These are phyloP conservation scores for Berberis thunbergii DNA, from an alignment of 164 flowering plant species.

Conservation along the genomic window DNA sequence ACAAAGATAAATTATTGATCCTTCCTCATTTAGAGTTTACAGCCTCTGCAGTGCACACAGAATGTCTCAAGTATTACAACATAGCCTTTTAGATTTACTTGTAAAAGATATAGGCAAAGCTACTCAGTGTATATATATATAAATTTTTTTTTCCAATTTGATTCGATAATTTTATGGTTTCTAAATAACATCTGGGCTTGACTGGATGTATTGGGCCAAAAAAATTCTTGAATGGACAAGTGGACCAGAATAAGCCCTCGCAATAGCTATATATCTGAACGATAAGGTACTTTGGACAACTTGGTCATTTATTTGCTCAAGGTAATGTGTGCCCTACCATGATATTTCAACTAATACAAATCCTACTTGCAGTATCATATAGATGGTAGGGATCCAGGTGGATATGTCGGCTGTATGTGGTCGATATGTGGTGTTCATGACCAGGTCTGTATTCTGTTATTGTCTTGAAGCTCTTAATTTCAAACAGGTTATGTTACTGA, in stretches of 20 bases:
- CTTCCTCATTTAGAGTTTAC: too few species aligned
- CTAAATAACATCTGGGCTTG: not conserved
- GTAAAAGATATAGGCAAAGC: too few species aligned
- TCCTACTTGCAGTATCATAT: constrained; percentile 65
- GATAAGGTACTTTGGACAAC: constrained; percentile 51
- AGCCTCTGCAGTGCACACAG: too few species aligned
- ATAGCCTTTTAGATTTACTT: too few species aligned
- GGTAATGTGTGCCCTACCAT: not conserved
- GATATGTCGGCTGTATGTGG: constrained; percentile 99
- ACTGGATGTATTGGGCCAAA: constrained; percentile 99
- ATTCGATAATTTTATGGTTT: not conserved
- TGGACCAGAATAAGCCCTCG: constrained; percentile 90
- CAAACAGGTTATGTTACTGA: too few species aligned
- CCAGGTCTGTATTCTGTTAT: constrained; percentile 42
- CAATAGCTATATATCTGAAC: constrained; percentile 65
- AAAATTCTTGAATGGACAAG: constrained; percentile 97
- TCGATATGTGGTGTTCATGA: constrained; percentile 97
- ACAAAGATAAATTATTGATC: too few species aligned
- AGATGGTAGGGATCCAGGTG: constrained; percentile 95
- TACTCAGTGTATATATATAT: too few species aligned
- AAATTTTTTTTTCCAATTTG: not conserved
- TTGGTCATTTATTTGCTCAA: too few species aligned
- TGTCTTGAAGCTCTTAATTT: not conserved
- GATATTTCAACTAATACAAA: not conserved
- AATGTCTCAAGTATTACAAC: too few species aligned